Conservation (phyloP, 495 filamentous ascomycete species). For the Aspergillus nanangensis region DNA sequence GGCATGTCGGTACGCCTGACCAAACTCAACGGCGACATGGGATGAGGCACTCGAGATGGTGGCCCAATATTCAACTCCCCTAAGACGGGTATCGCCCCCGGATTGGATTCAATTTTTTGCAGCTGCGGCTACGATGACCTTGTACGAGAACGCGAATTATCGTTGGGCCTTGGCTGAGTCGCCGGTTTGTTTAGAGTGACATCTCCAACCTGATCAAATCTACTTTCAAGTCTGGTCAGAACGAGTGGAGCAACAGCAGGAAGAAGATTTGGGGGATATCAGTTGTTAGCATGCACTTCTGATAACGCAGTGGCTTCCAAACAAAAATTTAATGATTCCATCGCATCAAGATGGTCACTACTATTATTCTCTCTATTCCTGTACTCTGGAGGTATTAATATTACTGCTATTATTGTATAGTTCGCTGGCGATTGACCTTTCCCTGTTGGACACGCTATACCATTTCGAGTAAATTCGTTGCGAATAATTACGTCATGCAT, state of each 20-base stretch:
- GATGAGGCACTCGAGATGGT: neutral
- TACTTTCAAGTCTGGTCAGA: neutral
- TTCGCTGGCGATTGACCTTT: too few relatives aligned
- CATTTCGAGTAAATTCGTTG: too few relatives aligned
- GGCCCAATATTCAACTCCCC: neutral
- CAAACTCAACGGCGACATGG: neutral
- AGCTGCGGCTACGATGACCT: neutral
- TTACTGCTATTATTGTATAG: too few relatives aligned
- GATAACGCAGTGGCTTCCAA: neutral
- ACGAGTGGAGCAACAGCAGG: neutral
- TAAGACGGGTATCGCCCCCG: neutral
- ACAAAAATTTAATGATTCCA: neutral
- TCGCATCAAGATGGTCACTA: neutral
- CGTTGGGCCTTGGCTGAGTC: neutral
- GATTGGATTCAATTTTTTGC: neutral
- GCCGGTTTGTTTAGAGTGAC: neutral
- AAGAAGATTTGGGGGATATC: neutral
- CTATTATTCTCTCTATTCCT: too few relatives aligned
- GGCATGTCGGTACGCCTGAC: conserved; percentile 2
- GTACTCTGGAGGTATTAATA: too few relatives aligned
- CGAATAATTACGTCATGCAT: too few relatives aligned
- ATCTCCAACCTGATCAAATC: neutral
- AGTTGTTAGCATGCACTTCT: neutral
- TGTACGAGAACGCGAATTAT: neutral
- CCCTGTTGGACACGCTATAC: too few relatives aligned